Conservation (phyloP, 352 stramenopile species). For the Pythium vanterpoolii region DNA sequence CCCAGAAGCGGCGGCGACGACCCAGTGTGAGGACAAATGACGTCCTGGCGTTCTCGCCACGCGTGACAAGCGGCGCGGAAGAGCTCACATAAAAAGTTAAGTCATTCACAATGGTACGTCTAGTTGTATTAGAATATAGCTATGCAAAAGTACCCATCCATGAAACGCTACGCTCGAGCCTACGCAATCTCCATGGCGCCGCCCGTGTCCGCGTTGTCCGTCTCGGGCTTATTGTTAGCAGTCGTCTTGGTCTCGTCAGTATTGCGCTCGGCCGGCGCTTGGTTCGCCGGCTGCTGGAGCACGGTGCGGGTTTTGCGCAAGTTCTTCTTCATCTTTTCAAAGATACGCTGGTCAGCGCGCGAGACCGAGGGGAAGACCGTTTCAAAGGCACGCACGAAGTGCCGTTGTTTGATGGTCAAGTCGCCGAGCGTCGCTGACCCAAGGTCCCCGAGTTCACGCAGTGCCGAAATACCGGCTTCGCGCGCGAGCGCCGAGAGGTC, state of each 20-base stretch:
- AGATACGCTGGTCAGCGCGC: slow-evolving; percentile 79
- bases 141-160: slow-evolving; percentile 6
- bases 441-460: slow-evolving; percentile 36
- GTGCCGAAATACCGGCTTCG: slow-evolving; percentile 94
- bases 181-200: slow-evolving; percentile 19
- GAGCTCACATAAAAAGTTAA: neutral
- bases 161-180: neutral
- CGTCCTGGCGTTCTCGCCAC: neutral
- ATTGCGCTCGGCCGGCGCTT: neutral
- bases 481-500: slow-evolving; percentile 96
- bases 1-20: neutral
- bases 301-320: slow-evolving; percentile 55
- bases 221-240: neutral
- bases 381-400: slow-evolving; percentile 76
- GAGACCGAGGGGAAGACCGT: slow-evolving; percentile 85
- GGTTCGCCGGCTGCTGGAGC: slow-evolving; percentile 4
- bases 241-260: neutral
- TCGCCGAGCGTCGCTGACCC: slow-evolving; percentile 12
- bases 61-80: neutral
- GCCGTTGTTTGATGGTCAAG: slow-evolving; percentile 56
- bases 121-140: slow-evolving; percentile 9
- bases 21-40: neutral
- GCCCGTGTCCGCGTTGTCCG: neutral
- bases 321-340: slow-evolving; percentile 90
- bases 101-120: neutral